Percentiles rank a stretch among this genome's conserved stretches.
These are phyloP conservation scores for Macrocybe gigantea DNA, from an alignment of 768 basidiomycete species.

Conservation along the genomic window DNA sequence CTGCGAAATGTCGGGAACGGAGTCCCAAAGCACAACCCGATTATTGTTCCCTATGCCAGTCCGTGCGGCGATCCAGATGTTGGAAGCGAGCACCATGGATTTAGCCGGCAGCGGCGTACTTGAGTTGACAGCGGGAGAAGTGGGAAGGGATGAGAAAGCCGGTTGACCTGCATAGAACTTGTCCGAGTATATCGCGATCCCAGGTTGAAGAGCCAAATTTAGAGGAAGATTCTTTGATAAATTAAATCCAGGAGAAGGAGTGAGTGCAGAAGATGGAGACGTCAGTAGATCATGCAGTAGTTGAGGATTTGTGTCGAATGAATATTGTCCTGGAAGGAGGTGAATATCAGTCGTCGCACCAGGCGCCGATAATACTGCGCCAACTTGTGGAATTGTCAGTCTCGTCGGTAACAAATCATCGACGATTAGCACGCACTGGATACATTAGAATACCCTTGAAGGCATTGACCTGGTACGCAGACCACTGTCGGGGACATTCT, in stretches of 20 bases:
- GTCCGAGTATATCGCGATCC: slow-evolving; percentile 46
- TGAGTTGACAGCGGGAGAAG: slow-evolving; percentile 28
- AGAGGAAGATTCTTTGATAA: slow-evolving; percentile 46
- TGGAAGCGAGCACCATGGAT: slow-evolving; percentile 50
- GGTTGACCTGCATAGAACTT: slow-evolving; percentile 50
- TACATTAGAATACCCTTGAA: slow-evolving; percentile 59
- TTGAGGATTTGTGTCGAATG: slow-evolving; percentile 52
- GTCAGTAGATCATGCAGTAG: slow-evolving; percentile 53
- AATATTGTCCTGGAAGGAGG: slow-evolving; percentile 59
- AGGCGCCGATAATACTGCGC: slow-evolving; percentile 47
- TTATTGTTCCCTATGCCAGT: slow-evolving; percentile 35
- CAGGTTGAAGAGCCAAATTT: slow-evolving; percentile 48
- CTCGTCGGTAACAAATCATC: not conserved
- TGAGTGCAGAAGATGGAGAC: slow-evolving; percentile 43
- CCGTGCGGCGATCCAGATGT: slow-evolving; percentile 47
- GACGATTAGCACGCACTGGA: slow-evolving; percentile 28
- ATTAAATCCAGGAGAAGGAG: slow-evolving; percentile 51
- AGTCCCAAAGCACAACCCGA: slow-evolving; percentile 70
- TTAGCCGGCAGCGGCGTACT: slow-evolving; percentile 37
- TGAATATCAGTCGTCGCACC: slow-evolving; percentile 39
- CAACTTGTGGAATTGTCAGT: slow-evolving; percentile 34
- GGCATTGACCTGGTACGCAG: slow-evolving; percentile 69
- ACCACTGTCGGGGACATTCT: slow-evolving; percentile 30
- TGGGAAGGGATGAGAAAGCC: slow-evolving; percentile 41
- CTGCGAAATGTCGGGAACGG: slow-evolving; percentile 70